Evolutionary conservation across 306 rosid genomes (phyloP).

Genomic region (Begonia masoniana): DNA sequence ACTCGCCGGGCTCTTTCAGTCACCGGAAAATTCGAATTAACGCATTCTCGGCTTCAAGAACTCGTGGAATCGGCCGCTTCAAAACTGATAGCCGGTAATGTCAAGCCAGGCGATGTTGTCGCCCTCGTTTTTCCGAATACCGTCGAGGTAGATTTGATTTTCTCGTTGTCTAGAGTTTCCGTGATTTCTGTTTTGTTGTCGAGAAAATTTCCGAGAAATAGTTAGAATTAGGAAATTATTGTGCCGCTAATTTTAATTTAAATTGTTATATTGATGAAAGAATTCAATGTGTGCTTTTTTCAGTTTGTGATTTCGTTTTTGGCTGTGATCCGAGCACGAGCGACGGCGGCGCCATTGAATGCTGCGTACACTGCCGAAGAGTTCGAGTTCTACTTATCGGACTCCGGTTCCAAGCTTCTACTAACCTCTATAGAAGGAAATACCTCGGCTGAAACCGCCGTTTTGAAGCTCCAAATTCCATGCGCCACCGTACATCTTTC

Average conservation of each 20-base stretch:
- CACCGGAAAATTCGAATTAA: constrained; percentile 32
- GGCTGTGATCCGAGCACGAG: constrained; percentile 44
- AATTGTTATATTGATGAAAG: no score
- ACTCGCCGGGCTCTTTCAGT: constrained; percentile 36
- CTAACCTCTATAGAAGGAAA: constrained; percentile 44
- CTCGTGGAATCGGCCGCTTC: constrained; percentile 39
- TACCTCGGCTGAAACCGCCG: constrained; percentile 32
- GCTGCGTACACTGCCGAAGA: constrained; percentile 49
- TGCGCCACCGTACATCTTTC: constrained; percentile 21
- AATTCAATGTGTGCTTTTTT: not conserved
- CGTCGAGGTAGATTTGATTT: constrained; percentile 28
- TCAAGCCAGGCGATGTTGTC: constrained; percentile 42
- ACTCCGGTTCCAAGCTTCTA: constrained; percentile 46
- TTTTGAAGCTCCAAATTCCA: constrained; percentile 34
- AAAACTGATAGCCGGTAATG: constrained; percentile 18
- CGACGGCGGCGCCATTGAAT: constrained; percentile 60
- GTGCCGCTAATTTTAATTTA: no score
- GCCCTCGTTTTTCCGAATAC: constrained; percentile 54
- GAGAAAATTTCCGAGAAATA: not conserved
- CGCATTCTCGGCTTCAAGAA: constrained; percentile 25
- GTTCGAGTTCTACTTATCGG: constrained; percentile 44
- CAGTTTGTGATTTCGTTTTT: constrained; percentile 45
- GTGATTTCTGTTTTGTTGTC: not conserved
- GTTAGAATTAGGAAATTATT: no score
- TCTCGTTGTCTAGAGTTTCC: not conserved